phyloP scores from a whole-genome alignment of 441 rosid species.

The Erodium moschatum region DNA sequence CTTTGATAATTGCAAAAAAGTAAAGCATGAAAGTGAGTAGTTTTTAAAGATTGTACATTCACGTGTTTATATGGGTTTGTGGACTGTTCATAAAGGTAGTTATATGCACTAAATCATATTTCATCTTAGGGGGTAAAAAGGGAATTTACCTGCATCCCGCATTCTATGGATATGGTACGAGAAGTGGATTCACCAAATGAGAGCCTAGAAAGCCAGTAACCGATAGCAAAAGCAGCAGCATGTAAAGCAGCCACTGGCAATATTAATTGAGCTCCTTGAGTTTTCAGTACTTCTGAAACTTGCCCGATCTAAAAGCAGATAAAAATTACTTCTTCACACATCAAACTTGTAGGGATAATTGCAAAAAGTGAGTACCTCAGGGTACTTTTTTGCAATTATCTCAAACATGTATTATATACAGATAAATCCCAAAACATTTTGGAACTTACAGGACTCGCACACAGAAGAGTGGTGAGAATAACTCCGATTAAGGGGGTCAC shows the following conservation, averaged over 20 bases:
- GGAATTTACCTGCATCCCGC: conserved; percentile 87
- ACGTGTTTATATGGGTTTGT: too few relatives aligned
- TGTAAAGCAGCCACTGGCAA: conserved; percentile 80
- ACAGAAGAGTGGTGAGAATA: conserved; percentile 76
- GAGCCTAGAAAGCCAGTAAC: conserved; percentile 70
- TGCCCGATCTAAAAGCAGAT: conserved; percentile 61
- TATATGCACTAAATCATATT: too few relatives aligned
- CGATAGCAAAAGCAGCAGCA: conserved; percentile 74
- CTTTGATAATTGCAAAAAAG: too few relatives aligned
- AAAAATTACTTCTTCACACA: conserved; percentile 14
- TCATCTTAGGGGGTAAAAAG: neutral
- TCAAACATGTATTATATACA: neutral
- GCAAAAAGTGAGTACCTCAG: too few relatives aligned
- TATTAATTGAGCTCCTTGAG: conserved; percentile 82
- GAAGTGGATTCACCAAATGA: conserved; percentile 97
- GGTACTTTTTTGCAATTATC: too few relatives aligned
- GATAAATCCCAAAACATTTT: conserved; percentile 34
- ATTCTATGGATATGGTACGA: conserved; percentile 91
- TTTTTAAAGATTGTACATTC: too few relatives aligned
- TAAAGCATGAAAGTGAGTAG: too few relatives aligned
- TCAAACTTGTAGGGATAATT: conserved; percentile 7
- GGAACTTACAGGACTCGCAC: conserved; percentile 85
- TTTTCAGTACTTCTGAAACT: conserved; percentile 74
- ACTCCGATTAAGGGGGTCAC: conserved; percentile 88
- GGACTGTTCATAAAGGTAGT: too few relatives aligned